Conservation (phyloP, 202 grass and related monocot species). For the Setaria viridis region DNA sequence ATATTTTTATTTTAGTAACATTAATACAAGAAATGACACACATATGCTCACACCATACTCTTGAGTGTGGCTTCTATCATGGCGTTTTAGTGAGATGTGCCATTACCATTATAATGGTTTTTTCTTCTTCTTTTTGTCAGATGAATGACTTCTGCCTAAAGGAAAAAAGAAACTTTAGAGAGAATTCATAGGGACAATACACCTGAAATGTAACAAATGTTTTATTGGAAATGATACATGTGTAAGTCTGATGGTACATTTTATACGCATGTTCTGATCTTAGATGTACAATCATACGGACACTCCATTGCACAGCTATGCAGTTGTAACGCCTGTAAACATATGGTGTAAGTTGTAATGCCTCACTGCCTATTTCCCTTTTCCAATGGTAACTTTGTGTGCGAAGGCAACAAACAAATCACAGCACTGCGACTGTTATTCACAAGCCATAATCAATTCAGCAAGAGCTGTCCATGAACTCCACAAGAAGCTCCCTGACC, state of each 20-base stretch:
- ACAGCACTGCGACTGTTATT: conserved; percentile 12
- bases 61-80: too few relatives aligned
- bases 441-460: conserved; percentile 44
- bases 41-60: too few relatives aligned
- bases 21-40: too few relatives aligned
- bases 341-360: background rate
- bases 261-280: conserved; percentile 6
- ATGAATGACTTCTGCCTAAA: too few relatives aligned
- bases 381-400: background rate
- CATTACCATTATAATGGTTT: too few relatives aligned
- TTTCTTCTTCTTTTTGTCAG: too few relatives aligned
- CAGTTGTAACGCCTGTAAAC: background rate
- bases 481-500: conserved; percentile 77
- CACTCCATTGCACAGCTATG: background rate
- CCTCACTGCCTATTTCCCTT: background rate
- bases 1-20: too few relatives aligned
- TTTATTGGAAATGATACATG: conserved; percentile 21
- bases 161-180: too few relatives aligned
- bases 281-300: background rate
- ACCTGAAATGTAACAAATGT: background rate
- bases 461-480: conserved; percentile 96
- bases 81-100: too few relatives aligned
- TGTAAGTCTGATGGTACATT: conserved; percentile 10
- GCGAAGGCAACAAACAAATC: background rate
- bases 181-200: background rate